Evolutionary conservation across 768 basidiomycete genomes (phyloP), one percentile per base, ranked within the genome.

Genomic region (Mycena galopus): DNA sequence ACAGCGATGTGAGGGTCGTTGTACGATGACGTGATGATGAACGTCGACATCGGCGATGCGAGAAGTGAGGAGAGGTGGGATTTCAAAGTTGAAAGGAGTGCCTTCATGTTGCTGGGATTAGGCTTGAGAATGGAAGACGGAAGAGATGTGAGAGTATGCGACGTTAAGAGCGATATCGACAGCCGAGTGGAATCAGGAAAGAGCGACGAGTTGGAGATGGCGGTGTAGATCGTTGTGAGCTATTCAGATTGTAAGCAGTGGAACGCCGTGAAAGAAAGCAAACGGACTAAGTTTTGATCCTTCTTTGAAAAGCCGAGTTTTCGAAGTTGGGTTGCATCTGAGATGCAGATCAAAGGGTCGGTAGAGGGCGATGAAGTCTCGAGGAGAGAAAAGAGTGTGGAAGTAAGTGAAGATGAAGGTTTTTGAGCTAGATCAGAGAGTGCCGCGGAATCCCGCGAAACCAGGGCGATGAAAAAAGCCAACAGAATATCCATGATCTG

Each of bases 401-500:
- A 70, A 51, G 64, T 44, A 65, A 67, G 65, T 65, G 51, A 73
- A 57, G 61, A 65, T n/a, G 78, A 71, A 7, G 77, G 37, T 16
- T 81, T 81, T 61, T 81, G 79, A 7, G 87, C 88, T 25, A 95
- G 80, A 32, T 93, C 92, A 5, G 81, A 70, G 12, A 94, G 80
- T 19, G 89, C 89, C 21, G 80, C 78, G 0, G 86, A 76, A 67
- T 94, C 92, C 61, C 89, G 88, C 4, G 93, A 86, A 6, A 91
- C 86, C 6, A 95, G 82, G 0, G 90, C 86, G 14, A 87, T 83
- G 72, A 93, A 94, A 72, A 92, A 88, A 0, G 86, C 81, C 7
- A 94, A 80, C 37, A 91, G 86, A 23, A 87, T 84, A 74, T 95
- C 92, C 35, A 95, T 79, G 27, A 94, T 84, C 92, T 94, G 69